These are phyloP conservation scores for Sugiyamaella boreocaroliniensis DNA, from an alignment of 805 yeast species.

Conservation along the genomic window DNA sequence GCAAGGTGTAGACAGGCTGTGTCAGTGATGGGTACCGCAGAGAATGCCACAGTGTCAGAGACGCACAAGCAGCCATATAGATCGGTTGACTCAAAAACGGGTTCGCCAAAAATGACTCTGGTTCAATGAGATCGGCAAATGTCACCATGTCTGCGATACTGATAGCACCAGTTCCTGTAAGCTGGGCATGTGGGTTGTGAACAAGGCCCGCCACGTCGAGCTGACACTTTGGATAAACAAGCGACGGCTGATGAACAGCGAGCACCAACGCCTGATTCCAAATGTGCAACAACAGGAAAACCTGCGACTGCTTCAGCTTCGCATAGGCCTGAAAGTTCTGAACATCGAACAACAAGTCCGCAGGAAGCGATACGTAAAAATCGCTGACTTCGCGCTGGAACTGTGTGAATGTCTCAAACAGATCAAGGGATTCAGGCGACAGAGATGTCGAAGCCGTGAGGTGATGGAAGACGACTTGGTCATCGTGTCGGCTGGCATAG, in stretches of 20 bases:
- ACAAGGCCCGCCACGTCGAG: slow-evolving; percentile 18
- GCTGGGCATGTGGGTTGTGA: slow-evolving; percentile 18
- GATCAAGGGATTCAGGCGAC: slow-evolving; percentile 11
- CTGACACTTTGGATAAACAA: slow-evolving; percentile 24
- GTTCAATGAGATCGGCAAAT: slow-evolving; percentile 24
- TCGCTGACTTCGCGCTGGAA: slow-evolving; percentile 23
- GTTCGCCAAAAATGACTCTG: slow-evolving; percentile 23
- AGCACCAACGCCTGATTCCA: slow-evolving; percentile 28
- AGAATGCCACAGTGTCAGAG: slow-evolving; percentile 22
- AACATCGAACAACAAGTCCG: slow-evolving; percentile 24
- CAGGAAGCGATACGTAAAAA: slow-evolving; percentile 22
- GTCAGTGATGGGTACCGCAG: slow-evolving; percentile 15
- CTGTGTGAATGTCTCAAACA: slow-evolving; percentile 12
- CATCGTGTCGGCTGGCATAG: slow-evolving; percentile 6
- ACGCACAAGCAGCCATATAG: slow-evolving; percentile 25
- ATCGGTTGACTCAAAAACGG: slow-evolving; percentile 26
- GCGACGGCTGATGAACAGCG: slow-evolving; percentile 26
- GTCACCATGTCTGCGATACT: slow-evolving; percentile 27
- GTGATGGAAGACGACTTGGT: not conserved
- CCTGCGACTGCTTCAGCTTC: slow-evolving; percentile 20
- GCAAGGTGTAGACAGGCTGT: slow-evolving; percentile 14
- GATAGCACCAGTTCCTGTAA: slow-evolving; percentile 26
- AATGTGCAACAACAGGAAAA: slow-evolving; percentile 22
- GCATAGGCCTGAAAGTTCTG: slow-evolving; percentile 24
- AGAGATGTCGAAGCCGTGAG: slow-evolving; percentile 3